phyloP scores from a whole-genome alignment of 108 stramenopile genomes.

The Cylindrotheca fusiformis region DNA sequence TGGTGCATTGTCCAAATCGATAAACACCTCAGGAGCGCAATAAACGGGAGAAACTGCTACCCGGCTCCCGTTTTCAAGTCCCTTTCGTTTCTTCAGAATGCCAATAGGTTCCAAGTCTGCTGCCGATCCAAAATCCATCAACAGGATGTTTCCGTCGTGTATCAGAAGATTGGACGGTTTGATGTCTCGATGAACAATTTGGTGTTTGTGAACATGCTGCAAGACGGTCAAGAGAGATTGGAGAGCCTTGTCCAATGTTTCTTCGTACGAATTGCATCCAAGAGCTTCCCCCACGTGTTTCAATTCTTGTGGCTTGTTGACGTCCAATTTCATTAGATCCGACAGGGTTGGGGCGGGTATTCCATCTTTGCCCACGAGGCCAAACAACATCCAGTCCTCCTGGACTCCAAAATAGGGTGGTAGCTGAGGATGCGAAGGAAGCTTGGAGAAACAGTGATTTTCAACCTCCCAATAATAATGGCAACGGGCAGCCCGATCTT shows the following conservation, averaged over 20 bases:
- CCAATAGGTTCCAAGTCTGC: conserved; percentile 62
- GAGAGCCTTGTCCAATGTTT: conserved; percentile 48
- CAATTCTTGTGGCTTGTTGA: conserved; percentile 12
- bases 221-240: conserved; percentile 48
- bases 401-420: conserved; percentile 28
- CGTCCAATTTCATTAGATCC: conserved; percentile 55
- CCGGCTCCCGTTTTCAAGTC: conserved; percentile 35
- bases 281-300: conserved; percentile 50
- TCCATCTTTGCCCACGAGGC: conserved; percentile 19
- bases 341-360: conserved; percentile 44
- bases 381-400: conserved; percentile 64
- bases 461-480: conserved; percentile 71
- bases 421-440: conserved; percentile 31
- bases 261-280: conserved; percentile 32
- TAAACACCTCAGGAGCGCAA: conserved; percentile 71
- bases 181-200: conserved; percentile 79
- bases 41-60: conserved; percentile 78
- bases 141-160: conserved; percentile 20
- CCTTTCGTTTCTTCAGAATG: conserved; percentile 16
- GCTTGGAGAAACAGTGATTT: conserved; percentile 61
- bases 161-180: conserved; percentile 75
- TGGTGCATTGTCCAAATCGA: conserved; percentile 27
- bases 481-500: conserved; percentile 48
- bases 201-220: conserved; percentile 36
- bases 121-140: conserved; percentile 84